Conservation (phyloP, 2,329 filamentous ascomycete genomes). For the Sporothrix brasiliensis region DNA sequence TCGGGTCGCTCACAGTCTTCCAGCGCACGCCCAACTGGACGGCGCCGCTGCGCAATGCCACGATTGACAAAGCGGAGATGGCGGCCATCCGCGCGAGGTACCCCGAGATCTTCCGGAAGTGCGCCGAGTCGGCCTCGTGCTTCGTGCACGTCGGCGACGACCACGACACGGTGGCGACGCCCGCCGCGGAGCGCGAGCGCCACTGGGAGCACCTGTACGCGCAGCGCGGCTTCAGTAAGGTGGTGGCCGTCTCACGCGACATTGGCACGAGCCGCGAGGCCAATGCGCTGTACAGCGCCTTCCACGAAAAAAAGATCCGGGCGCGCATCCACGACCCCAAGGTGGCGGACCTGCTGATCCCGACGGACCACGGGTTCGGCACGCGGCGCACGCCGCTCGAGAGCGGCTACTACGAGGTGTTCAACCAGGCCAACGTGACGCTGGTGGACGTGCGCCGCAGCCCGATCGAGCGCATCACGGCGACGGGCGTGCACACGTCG, state of each 20-base stretch:
- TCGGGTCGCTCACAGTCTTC: slow-evolving; percentile 50
- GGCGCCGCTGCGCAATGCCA: slow-evolving; percentile 58
- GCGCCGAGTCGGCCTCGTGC: slow-evolving; percentile 53
- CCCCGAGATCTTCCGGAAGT: slow-evolving; percentile 49
- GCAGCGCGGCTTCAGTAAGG: slow-evolving; percentile 29
- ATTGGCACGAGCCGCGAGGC: slow-evolving; percentile 40
- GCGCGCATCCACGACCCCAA: slow-evolving; percentile 43
- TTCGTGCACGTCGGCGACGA: slow-evolving; percentile 54
- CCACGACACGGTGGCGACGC: slow-evolving; percentile 49
- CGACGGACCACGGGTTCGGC: slow-evolving; percentile 50
- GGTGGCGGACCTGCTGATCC: slow-evolving; percentile 47
- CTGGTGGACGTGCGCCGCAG: slow-evolving; percentile 50
- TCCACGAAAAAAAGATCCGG: slow-evolving; percentile 45
- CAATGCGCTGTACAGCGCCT: slow-evolving; percentile 41
- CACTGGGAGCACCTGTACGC: slow-evolving; percentile 50
- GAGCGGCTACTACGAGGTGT: slow-evolving; percentile 53
- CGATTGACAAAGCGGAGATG: slow-evolving; percentile 51
- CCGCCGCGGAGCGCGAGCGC: slow-evolving; percentile 48
- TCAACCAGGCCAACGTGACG: slow-evolving; percentile 50
- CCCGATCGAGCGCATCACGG: slow-evolving; percentile 47
- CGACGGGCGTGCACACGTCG: slow-evolving; percentile 45
- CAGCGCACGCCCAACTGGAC: slow-evolving; percentile 62
- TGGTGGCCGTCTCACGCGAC: slow-evolving; percentile 34
- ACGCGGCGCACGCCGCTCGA: slow-evolving; percentile 53
- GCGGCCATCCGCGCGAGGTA: slow-evolving; percentile 46